Base-by-base conservation (phyloP, 768 basidiomycete genomes). In the Lanmaoa rubissima region DNA sequence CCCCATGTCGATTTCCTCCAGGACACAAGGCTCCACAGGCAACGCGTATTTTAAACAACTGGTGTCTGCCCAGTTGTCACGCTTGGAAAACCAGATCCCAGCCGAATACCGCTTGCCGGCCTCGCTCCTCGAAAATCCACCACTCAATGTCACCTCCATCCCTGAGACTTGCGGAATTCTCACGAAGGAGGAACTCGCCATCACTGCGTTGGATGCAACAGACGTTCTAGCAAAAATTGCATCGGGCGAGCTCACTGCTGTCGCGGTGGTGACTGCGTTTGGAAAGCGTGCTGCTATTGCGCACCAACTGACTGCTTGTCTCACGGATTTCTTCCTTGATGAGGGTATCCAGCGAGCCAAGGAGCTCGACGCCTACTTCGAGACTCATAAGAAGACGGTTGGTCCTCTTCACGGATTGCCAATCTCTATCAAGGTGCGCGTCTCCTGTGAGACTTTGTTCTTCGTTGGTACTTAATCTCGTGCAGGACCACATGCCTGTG, bases 231-330 rank as follows among this genome's bases (percentile, higher is more conserved):
- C 60, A 42, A 57, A 59, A 8, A 70, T 77, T 42, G 67, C 67
- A 7, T 56, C 51, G 6, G 68, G 71, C 11, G 41, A 69, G 50
- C 66, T 73, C 31, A 71, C 75, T 0, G 73, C 77, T 1, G 76
- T 79, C 8, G 70, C 73, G 17, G 76, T 76, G 24, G 70, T 73
- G 6, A 66, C 63, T 14, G 79, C 81, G 1, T 82, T 77, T 56
- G 75, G 66, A 51, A 81, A 80, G 64, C 70, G 82, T n/a, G 81
- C 82, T 11, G 75, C 76, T 16, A 74, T 84, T 48, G 82, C 80
- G 5, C 80, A 83, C 41, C 81, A 80, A 55, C 60, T 82, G 31
- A 62, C 68, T 4, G 60, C 64, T 44, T 79, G 75, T 55, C 52
- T 80, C 16, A 74, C 74, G 39, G 77, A 78, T 55, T 73, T 78